A percentile compares a stretch with the other conserved stretches of the same genome.
Evolutionary conservation across 2,329 filamentous ascomycete genomes (phyloP).

Genomic region (Aspergillus pseudonomiae): DNA sequence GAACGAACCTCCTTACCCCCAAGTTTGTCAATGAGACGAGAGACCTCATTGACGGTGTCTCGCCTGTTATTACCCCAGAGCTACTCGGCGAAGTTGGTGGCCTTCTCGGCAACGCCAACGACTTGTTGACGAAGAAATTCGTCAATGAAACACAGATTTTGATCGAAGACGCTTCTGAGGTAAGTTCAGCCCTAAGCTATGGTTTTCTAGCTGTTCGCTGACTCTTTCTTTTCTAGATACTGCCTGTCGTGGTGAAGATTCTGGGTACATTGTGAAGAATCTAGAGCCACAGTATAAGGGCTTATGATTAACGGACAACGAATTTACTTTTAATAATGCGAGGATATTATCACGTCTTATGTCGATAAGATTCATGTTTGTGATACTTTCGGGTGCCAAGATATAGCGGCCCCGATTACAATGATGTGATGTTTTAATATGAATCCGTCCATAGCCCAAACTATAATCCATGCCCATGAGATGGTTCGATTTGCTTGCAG

Average conservation of each 20-base stretch:
- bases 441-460: constrained; percentile 7
- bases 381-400: constrained; percentile 46
- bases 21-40: constrained; percentile 35
- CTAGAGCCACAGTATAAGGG: constrained; percentile 12
- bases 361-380: constrained; percentile 40
- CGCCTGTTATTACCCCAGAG: constrained; percentile 31
- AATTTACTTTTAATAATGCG: constrained; percentile 39
- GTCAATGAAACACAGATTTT: constrained; percentile 32
- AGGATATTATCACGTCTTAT: constrained; percentile 19
- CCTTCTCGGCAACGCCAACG: constrained; percentile 21
- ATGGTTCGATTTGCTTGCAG: not conserved
- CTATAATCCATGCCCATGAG: not conserved
- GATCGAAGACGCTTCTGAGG: constrained; percentile 34
- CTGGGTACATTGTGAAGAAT: constrained; percentile 31
- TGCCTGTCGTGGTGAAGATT: constrained; percentile 33
- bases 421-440: constrained; percentile 26
- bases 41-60: constrained; percentile 31
- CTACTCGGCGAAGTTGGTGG: constrained; percentile 30
- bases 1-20: constrained; percentile 32
- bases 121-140: constrained; percentile 24
- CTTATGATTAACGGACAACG: constrained; percentile 29
- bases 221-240: constrained; percentile 26
- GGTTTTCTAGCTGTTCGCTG: constrained; percentile 4
- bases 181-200: constrained; percentile 18
- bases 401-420: constrained; percentile 51